Evolutionary conservation across 2,329 filamentous ascomycete species (phyloP).

Genomic region (Colletotrichum ledebouriae): DNA sequence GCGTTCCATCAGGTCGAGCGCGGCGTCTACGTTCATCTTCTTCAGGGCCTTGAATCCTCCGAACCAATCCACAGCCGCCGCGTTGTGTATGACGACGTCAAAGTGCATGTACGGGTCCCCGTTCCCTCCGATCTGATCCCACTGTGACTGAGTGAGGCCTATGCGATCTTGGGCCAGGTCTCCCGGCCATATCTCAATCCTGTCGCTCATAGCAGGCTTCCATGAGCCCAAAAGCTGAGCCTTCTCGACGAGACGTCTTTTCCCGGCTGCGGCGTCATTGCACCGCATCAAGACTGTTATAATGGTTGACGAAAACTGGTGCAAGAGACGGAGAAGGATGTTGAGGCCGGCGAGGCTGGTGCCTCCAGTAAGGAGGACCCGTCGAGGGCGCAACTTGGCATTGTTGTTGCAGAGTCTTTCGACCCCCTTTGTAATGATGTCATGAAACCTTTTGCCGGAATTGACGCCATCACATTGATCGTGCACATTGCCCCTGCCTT

Average conservation of each 20-base stretch:
- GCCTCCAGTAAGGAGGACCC: neutral
- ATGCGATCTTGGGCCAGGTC: neutral
- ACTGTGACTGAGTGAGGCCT: neutral
- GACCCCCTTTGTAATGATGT: neutral
- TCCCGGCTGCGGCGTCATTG: neutral
- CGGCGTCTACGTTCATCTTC: constrained; percentile 8
- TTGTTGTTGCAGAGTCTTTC: neutral
- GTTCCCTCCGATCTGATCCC: neutral
- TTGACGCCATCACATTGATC: neutral
- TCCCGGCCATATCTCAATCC: constrained; percentile 7
- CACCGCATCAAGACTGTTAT: neutral
- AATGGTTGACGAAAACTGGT: neutral
- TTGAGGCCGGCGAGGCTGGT: neutral
- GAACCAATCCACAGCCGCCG: constrained; percentile 7
- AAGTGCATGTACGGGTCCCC: neutral
- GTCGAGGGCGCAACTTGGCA: neutral
- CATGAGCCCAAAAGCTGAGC: constrained; percentile 6
- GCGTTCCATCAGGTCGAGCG: constrained; percentile 2
- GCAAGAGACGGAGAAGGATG: too few relatives aligned
- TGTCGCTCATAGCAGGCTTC: constrained; percentile 13
- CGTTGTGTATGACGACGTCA: constrained; percentile 8
- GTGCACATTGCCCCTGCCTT: neutral
- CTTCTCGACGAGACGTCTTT: neutral
- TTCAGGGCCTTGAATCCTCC: neutral
- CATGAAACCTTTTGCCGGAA: neutral